Evolutionary conservation across 140 eudicot species (phyloP).

Genomic region (Flaveria floridana): DNA sequence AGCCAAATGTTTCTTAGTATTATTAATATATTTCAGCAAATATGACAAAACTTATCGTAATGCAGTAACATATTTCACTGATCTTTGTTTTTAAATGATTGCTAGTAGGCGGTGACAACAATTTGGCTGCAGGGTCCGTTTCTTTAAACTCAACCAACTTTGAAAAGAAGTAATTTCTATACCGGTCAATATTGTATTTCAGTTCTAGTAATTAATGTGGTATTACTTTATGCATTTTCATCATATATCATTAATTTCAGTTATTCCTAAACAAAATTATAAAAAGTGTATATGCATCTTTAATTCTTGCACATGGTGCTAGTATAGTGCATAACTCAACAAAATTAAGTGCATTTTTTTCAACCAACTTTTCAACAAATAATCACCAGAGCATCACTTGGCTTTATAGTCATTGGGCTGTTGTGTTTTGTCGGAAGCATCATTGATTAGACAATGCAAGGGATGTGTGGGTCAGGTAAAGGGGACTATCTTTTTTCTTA

Average conservation of each 20-base stretch:
- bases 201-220: slow-evolving; percentile 4
- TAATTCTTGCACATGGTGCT: not conserved
- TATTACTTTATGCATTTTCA: slow-evolving; percentile 11
- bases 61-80: slow-evolving; percentile 5
- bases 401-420: too few species aligned
- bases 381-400: too few species aligned
- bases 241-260: not conserved
- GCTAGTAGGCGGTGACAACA: slow-evolving; percentile 24
- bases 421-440: too few species aligned
- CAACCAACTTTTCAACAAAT: too few species aligned
- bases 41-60: slow-evolving; percentile 1
- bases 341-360: too few species aligned
- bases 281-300: not conserved
- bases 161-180: slow-evolving; percentile 36
- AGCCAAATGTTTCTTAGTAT: slow-evolving; percentile 13
- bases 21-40: not conserved
- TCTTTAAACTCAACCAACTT: slow-evolving; percentile 19
- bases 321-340: not conserved
- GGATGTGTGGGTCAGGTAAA: too few species aligned
- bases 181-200: not conserved
- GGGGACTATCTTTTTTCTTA: too few species aligned
- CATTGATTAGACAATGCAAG: too few species aligned
- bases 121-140: slow-evolving; percentile 17
- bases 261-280: not conserved
- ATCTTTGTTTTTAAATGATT: slow-evolving; percentile 18